These are phyloP conservation scores for Trichocomaceae sp. DNA, from an alignment of 2,329 filamentous ascomycete species.

Conservation along the genomic window DNA sequence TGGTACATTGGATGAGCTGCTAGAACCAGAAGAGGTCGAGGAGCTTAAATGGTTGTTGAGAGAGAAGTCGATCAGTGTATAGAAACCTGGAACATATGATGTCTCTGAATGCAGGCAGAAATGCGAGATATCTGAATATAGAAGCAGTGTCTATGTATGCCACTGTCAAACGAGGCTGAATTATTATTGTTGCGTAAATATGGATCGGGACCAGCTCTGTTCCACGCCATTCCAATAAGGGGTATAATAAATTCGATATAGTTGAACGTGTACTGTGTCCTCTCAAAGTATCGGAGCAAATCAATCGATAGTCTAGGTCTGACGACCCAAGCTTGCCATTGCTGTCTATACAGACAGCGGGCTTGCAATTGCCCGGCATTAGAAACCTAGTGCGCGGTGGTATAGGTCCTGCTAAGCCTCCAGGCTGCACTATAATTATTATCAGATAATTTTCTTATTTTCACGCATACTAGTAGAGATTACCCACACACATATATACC, in stretches of 20 bases:
- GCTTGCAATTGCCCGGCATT: too few relatives aligned
- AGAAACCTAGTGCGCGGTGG: too few relatives aligned
- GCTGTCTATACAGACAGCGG: too few relatives aligned
- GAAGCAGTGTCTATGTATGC: neutral
- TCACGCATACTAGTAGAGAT: too few relatives aligned
- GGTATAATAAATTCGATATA: neutral
- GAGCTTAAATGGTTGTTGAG: conserved; percentile 39
- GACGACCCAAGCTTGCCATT: conserved; percentile 35
- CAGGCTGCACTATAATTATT: too few relatives aligned
- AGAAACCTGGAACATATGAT: conserved; percentile 11
- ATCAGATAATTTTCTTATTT: too few relatives aligned
- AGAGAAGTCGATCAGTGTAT: conserved; percentile 14
- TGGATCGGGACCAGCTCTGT: neutral
- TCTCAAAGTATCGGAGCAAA: neutral
- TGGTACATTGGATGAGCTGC: conserved; percentile 46
- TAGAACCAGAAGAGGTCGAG: conserved; percentile 45
- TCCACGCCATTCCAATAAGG: neutral
- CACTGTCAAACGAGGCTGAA: neutral
- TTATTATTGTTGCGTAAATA: neutral
- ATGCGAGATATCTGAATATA: neutral
- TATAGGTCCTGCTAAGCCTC: too few relatives aligned
- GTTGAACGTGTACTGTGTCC: neutral
- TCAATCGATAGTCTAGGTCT: conserved; percentile 9
- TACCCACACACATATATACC: too few relatives aligned
- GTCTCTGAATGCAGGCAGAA: neutral